A percentile compares a stretch with the other conserved stretches of the same genome.
phyloP scores from a whole-genome alignment of 2,329 filamentous ascomycete species.

The Raffaelea albimanens region DNA sequence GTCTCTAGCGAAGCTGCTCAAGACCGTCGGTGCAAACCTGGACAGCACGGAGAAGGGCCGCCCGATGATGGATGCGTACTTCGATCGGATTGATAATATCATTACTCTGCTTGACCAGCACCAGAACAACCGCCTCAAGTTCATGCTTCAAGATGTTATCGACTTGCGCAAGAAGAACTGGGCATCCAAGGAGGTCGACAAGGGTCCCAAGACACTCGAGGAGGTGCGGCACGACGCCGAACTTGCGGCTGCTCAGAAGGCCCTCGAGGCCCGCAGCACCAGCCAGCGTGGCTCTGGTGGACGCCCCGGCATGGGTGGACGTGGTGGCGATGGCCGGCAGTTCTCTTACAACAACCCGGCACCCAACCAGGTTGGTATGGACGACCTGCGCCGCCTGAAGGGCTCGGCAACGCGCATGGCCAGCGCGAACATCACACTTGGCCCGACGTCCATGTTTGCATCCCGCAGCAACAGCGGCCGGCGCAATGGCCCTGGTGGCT shows the following conservation, averaged over 20 bases:
- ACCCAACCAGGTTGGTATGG: constrained; percentile 81
- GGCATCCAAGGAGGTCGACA: constrained; percentile 80
- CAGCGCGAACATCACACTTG: constrained; percentile 57
- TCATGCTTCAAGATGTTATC: constrained; percentile 93
- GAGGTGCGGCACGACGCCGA: constrained; percentile 80
- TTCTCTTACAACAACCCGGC: constrained; percentile 70
- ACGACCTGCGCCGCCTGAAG: constrained; percentile 82
- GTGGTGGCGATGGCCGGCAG: constrained; percentile 71
- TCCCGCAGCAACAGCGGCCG: constrained; percentile 88
- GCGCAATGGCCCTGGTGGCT: constrained; percentile 58
- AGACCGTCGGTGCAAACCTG: constrained; percentile 83
- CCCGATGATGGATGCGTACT: constrained; percentile 88
- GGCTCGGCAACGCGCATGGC: constrained; percentile 47
- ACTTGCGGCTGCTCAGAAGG: constrained; percentile 70
- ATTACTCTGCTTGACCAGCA: constrained; percentile 70
- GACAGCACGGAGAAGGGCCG: constrained; percentile 75
- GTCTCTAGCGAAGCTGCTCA: constrained; percentile 84
- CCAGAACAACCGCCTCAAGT: constrained; percentile 77
- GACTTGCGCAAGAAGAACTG: constrained; percentile 73
- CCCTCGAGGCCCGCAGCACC: constrained; percentile 54
- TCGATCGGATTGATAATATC: constrained; percentile 76
- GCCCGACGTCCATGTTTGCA: constrained; percentile 77
- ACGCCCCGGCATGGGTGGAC: constrained; percentile 56
- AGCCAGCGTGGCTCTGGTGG: constrained; percentile 58
- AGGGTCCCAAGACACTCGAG: constrained; percentile 93